Percentiles rank a stretch among this genome's conserved stretches.
phyloP scores from a whole-genome alignment of 352 stramenopile species.

The Globisporangium barbulae region DNA sequence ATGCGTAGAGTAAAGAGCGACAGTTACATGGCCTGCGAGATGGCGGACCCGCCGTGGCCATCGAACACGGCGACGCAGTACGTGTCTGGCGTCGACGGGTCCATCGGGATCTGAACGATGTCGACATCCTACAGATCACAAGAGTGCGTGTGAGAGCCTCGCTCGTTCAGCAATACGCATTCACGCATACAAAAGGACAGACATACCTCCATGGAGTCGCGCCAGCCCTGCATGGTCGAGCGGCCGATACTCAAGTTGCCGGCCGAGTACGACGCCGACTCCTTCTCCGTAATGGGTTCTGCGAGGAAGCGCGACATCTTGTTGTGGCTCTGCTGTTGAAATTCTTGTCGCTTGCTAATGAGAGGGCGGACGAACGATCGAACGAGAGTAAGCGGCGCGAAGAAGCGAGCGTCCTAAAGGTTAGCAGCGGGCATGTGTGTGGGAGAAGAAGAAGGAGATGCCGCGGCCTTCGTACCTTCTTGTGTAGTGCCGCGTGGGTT shows the following conservation, averaged over 20 bases:
- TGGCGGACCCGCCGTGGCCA: conserved; percentile 64
- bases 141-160: background rate
- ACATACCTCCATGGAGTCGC: conserved; percentile 79
- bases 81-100: conserved; percentile 46
- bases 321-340: background rate
- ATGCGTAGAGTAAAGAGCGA: conserved; percentile 2
- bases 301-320: conserved; percentile 83
- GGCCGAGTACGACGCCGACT: conserved; percentile 39
- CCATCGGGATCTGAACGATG: conserved; percentile 67
- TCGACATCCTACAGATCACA: conserved; percentile 53
- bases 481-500: background rate
- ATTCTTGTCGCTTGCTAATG: background rate
- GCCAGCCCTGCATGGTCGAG: conserved; percentile 82
- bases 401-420: background rate
- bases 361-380: background rate
- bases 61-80: conserved; percentile 82
- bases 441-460: background rate
- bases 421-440: background rate
- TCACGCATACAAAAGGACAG: background rate
- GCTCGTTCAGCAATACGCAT: background rate
- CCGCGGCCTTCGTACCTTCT: background rate
- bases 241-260: conserved; percentile 61
- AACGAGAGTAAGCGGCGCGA: background rate
- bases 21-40: conserved; percentile 71
- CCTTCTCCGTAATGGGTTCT: conserved; percentile 77